Base-by-base conservation (phyloP, 805 yeast genomes). In the Yamadazyma laniorum region DNA sequence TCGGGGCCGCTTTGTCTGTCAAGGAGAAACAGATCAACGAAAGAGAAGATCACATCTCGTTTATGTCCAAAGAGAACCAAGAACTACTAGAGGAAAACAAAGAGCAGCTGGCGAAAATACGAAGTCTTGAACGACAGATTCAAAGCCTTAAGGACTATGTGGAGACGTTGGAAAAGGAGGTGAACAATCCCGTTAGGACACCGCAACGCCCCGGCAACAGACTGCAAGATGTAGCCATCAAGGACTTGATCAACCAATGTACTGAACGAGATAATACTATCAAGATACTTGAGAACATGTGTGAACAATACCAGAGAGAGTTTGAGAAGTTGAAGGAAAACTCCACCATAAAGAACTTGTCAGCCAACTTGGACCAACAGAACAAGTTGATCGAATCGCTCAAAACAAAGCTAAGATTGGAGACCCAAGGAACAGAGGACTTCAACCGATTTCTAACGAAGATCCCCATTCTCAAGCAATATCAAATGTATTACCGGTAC, bases 391-490 rank as follows among this genome's bases (percentile, higher is more conserved):
- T 58, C 9, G 32, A 34, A 5, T 40, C 31, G 1, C 32, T 59
- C 9, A 49, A 47, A 29, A 3, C 14, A 21, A 55, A 51, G 22
- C 40, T 59, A 16, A 32, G 43, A 6, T 23, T 48, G 6, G 16
- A 41, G 15, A 34, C 37, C 3, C 15, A 28, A 5, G n/a, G 8
- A 5, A 25, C 17, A 6, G 21, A 22, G 5, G 25, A 29, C n/a
- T 31, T 25, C 21, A 45, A 45, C n/a, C 32, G 34, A 11, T 50
- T 61, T 25, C 5, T 60, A 6, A 25, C 35, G 7, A 53, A 51
- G 18, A 37, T 64, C 17, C 70, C 70, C 3, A 47, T 62, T 29
- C 35, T 63, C 11, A 58, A 55, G 34, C 67, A 64, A 35, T 56
- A 56, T 35, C 51, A 52, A 32, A 40, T 44, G 29, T 58, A 44